Evolutionary conservation across 352 stramenopile species (phyloP).

Genomic region (Pythium graminicola): DNA sequence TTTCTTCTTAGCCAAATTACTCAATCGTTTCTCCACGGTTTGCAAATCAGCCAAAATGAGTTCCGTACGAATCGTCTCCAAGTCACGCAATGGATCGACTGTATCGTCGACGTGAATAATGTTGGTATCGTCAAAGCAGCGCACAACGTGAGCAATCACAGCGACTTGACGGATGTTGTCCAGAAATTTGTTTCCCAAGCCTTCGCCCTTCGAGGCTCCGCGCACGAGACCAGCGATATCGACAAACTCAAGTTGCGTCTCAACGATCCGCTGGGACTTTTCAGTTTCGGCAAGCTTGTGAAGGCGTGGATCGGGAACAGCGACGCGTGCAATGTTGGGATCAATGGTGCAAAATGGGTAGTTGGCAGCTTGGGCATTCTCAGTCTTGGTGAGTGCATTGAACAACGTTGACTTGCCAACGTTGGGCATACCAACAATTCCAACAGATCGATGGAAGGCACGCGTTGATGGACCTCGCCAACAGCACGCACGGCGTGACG

Average conservation of each 20-base stretch:
- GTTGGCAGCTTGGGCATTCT: conserved; percentile 80
- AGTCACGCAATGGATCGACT: conserved; percentile 95
- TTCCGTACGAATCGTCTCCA: conserved; percentile 98
- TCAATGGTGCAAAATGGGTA: conserved; percentile 90
- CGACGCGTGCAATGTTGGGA: conserved; percentile 73
- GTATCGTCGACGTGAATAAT: conserved; percentile 96
- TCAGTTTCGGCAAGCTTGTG: conserved; percentile 59
- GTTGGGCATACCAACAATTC: conserved; percentile 87
- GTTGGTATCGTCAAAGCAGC: conserved; percentile 98
- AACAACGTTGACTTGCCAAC: conserved; percentile 87
- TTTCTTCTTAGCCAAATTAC: conserved; percentile 69
- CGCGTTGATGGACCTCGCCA: conserved; percentile 18
- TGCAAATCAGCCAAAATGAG: conserved; percentile 90
- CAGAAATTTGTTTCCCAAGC: conserved; percentile 85
- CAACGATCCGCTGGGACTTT: conserved; percentile 51
- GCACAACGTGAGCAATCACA: conserved; percentile 88
- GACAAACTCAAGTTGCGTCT: conserved; percentile 72
- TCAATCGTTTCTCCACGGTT: conserved; percentile 62
- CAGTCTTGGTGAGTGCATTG: conserved; percentile 82
- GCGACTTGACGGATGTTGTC: conserved; percentile 83
- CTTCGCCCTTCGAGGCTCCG: conserved; percentile 73
- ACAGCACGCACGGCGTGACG: neutral
- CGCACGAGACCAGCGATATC: conserved; percentile 83
- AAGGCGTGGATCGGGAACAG: conserved; percentile 59
- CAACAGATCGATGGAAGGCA: conserved; percentile 72